phyloP scores from a whole-genome alignment of 768 basidiomycete species.

The Rossbeevera mucosa region DNA sequence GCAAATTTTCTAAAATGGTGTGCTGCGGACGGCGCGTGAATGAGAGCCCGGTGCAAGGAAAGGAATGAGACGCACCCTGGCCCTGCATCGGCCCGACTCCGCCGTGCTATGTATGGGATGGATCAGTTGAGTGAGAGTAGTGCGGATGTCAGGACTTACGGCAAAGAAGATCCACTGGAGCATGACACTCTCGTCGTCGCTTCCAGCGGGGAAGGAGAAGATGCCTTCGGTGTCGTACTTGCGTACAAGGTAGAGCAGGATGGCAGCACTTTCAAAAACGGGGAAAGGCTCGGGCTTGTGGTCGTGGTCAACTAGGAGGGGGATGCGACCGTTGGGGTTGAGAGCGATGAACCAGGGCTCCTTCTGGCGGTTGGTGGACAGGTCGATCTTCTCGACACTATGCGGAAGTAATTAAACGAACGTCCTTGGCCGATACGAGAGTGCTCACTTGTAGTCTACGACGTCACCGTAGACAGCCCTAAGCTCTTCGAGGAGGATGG shows the following conservation, averaged over 20 bases:
- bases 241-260: conserved; percentile 76
- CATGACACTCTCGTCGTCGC: conserved; percentile 62
- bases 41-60: conserved; percentile 4
- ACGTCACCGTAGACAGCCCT: conserved; percentile 44
- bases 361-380: conserved; percentile 71
- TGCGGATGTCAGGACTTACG: conserved; percentile 31
- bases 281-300: conserved; percentile 50
- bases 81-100: conserved; percentile 89
- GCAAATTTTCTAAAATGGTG: conserved; percentile 67
- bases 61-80: conserved; percentile 35
- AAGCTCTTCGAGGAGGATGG: conserved; percentile 62
- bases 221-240: conserved; percentile 74
- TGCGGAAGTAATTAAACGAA: background rate
- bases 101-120: conserved; percentile 54
- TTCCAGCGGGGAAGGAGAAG: conserved; percentile 61
- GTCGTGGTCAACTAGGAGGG: conserved; percentile 57
- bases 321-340: conserved; percentile 74
- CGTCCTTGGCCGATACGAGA: background rate
- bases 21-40: conserved; percentile 33
- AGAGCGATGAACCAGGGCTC: conserved; percentile 72
- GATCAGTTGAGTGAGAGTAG: background rate
- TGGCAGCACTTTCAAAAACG: conserved; percentile 78
- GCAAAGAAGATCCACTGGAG: conserved; percentile 88
- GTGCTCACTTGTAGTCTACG: conserved; percentile 48
- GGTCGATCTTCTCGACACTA: conserved; percentile 51